Evolutionary conservation across 1,139 yeast species (phyloP).

Genomic region (Williopsis jadinii): DNA sequence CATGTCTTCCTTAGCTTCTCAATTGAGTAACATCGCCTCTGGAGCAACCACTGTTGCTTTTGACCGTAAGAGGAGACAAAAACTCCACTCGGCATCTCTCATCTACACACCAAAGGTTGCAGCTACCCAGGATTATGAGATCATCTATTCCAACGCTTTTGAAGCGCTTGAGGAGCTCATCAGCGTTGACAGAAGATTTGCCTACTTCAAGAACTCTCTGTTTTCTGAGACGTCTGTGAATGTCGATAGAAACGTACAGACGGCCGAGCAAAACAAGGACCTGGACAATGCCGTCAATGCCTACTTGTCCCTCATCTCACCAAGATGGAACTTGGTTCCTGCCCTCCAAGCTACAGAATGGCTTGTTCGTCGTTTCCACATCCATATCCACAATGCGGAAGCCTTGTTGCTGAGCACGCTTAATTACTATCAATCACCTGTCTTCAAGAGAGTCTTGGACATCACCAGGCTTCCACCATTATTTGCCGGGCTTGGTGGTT

Average conservation of each 20-base stretch:
- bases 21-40: conserved; percentile 66
- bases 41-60: conserved; percentile 68
- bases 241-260: conserved; percentile 76
- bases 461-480: conserved; percentile 67
- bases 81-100: conserved; percentile 81
- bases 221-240: conserved; percentile 75
- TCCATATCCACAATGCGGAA: conserved; percentile 78
- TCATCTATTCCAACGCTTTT: conserved; percentile 61
- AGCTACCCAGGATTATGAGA: conserved; percentile 86
- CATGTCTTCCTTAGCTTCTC: conserved; percentile 53
- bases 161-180: conserved; percentile 75
- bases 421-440: conserved; percentile 69
- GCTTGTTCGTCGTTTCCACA: conserved; percentile 88
- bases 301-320: conserved; percentile 65
- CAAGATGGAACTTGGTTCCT: conserved; percentile 59
- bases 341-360: conserved; percentile 86
- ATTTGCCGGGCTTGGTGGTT: conserved; percentile 63
- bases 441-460: conserved; percentile 69
- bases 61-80: conserved; percentile 81
- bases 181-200: conserved; percentile 66
- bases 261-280: conserved; percentile 66
- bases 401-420: conserved; percentile 58
- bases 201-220: conserved; percentile 59
- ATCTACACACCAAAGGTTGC: conserved; percentile 84
- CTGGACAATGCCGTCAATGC: conserved; percentile 69